Evolutionary conservation across 495 filamentous ascomycete genomes (phyloP), one percentile per base, ranked within the genome.

Genomic region (Chaetomium cochliodes): DNA sequence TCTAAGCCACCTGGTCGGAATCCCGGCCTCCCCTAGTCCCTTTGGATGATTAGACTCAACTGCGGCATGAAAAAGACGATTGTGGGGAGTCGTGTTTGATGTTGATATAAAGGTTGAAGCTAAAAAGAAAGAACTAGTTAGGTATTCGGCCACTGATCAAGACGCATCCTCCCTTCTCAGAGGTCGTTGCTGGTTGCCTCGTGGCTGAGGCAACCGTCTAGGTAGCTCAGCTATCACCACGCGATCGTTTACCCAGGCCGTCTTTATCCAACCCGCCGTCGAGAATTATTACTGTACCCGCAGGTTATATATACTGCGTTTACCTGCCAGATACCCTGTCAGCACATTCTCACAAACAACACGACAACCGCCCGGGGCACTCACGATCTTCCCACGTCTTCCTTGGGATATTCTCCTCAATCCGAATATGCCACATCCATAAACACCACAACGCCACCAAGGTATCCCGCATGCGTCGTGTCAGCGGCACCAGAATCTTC

Each of bases 391-490:
- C 46, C 66, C 61, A 64, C 9, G 60, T 60, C 41, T 7, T 57
- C 51, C 54, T 59, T 22, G 33, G 46, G 9, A 5, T 58, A 12
- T 13, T 33, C 9, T 47, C 41, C 18, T 49, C 33, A 2, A 50
- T 4, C 37, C 70, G 68, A 5, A 62, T 9, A 63, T 69, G 71
- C 75, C 72, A 75, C 46, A 74, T 63, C 65, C 74, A 72, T 58
- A 77, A 46, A 28, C 74, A 76, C 75, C 75, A 77, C 54, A 74
- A 57, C 3, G 68, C 74, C 37, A 77, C 66, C 66, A 77, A 46
- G 1, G 63, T 69, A 51, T 77, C 75, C 67, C 71, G 64, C 44
- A 47, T 67, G 30, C 65, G 58, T 44, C 72, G 55, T 8, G 69
- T 52, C 56, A 75, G 25, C n/a, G 71, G 71, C 25, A 67, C 49